Evolutionary conservation across 1,284 basidiomycete genomes (phyloP), one percentile per base, ranked within the genome.

Genomic region (Melampsora americana): DNA sequence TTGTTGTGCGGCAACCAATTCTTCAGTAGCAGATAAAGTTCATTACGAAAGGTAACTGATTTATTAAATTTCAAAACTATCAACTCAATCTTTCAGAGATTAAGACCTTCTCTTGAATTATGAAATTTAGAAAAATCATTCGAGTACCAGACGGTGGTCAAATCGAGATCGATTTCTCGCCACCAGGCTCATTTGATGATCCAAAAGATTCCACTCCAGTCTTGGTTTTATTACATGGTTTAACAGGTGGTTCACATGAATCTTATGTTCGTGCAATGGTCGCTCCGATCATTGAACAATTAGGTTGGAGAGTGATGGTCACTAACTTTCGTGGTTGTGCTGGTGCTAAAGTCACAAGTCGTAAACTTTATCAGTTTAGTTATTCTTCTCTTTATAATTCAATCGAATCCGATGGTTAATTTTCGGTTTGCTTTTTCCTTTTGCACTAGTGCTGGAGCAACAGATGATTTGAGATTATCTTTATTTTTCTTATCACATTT

Each of bases 241-340:
- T 95, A 64, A 92, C 92, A 7, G 93, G 93, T 81, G 93, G 92
- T 32, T 92, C 91, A 16, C 88, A 94, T 82, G 94, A 95, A 85
- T 87, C 90, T 26, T 95, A 95, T 81, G 91, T 96, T 59, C 86
- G 92, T 77, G 89, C 91, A 32, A 86, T 95, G 66, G 84, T 95
- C 7, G 86, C 87, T 64, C 89, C 88, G 77, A 89, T 90, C 79
- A 86, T 87, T 30, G 81, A 81, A 66, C 87, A 93, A 1, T 85
- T 95, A 62, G 93, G 92, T 6, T 94, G 91, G 82, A 86, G 94
- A 78, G 93, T 88, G 2, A 89, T 92, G 5, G 93, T 96, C 9
- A 87, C 94, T 78, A 92, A 95, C 84, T 95, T 91, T 85, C 89
- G 94, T 79, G 95, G 94, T 80, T 97, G 95, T 90, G 80, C 79